Evolutionary conservation across 805 yeast species (phyloP).

Genomic region (Huiozyma sinensis): DNA sequence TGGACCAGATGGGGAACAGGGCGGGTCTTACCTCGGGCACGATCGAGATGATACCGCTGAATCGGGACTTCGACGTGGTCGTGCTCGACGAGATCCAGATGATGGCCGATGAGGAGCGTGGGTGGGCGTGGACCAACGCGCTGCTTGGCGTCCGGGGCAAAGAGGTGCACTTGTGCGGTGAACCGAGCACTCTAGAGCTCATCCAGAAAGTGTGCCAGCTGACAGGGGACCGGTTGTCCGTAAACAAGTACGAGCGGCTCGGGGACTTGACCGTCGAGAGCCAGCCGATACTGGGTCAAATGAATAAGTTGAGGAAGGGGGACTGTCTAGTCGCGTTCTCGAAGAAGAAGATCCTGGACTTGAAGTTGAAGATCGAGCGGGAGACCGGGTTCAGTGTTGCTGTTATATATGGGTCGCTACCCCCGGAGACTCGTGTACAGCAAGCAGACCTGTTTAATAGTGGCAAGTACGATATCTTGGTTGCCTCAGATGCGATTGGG

Average conservation of each 20-base stretch:
- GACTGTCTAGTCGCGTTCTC: slow-evolving; percentile 89
- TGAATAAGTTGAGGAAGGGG: slow-evolving; percentile 38
- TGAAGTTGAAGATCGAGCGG: slow-evolving; percentile 60
- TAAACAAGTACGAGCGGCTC: slow-evolving; percentile 62
- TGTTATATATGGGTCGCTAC: slow-evolving; percentile 88
- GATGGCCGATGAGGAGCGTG: slow-evolving; percentile 72
- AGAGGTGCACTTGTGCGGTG: slow-evolving; percentile 91
- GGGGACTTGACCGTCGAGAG: slow-evolving; percentile 56
- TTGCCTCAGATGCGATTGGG: slow-evolving; percentile 96
- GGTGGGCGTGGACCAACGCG: slow-evolving; percentile 93
- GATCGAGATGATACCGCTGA: slow-evolving; percentile 80
- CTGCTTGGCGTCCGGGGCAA: slow-evolving; percentile 76
- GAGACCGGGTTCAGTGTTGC: slow-evolving; percentile 61
- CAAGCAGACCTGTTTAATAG: slow-evolving; percentile 73
- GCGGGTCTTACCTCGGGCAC: slow-evolving; percentile 81
- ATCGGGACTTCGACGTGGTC: slow-evolving; percentile 65
- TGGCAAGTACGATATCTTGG: slow-evolving; percentile 72
- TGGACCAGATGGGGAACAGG: slow-evolving; percentile 58
- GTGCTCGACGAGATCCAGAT: slow-evolving; percentile 94
- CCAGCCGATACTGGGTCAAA: slow-evolving; percentile 18
- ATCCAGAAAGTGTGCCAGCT: slow-evolving; percentile 44
- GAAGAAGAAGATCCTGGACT: slow-evolving; percentile 55
- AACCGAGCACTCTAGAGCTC: slow-evolving; percentile 67
- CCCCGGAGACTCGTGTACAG: slow-evolving; percentile 84
- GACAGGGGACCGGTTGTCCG: slow-evolving; percentile 74